These are phyloP conservation scores for Comarum palustre DNA, from an alignment of 306 rosid genomes.

Conservation along the genomic window DNA sequence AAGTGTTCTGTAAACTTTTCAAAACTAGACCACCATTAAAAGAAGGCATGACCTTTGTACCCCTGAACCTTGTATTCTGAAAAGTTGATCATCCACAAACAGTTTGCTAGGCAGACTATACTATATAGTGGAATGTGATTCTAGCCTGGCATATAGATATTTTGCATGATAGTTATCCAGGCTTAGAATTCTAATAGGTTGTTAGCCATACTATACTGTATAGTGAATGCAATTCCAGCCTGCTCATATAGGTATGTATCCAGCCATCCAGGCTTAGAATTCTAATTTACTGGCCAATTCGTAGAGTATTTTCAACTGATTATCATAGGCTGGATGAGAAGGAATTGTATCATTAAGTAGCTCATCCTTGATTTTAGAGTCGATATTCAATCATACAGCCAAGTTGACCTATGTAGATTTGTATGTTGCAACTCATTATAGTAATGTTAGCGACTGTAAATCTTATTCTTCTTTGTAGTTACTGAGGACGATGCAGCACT, in stretches of 20 bases:
- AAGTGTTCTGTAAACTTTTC: background rate
- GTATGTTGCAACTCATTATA: conserved; percentile 5
- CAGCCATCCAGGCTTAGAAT: background rate
- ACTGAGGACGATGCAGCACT: conserved; percentile 78
- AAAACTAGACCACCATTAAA: background rate
- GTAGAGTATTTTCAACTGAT: background rate
- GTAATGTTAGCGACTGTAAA: conserved; percentile 19
- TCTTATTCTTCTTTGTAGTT: conserved; percentile 42
- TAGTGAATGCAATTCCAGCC: background rate
- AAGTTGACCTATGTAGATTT: background rate
- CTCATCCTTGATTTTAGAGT: background rate
- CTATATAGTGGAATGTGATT: background rate
- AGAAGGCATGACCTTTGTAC: background rate
- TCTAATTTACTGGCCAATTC: background rate
- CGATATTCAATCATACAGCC: background rate
- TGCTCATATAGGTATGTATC: background rate
- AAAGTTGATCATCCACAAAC: background rate
- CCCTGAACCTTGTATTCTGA: background rate
- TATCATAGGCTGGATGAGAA: background rate
- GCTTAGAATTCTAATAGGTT: background rate
- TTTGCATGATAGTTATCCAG: background rate
- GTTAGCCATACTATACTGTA: background rate
- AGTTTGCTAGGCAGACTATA: background rate
- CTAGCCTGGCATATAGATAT: background rate
- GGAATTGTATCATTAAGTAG: background rate